Base-by-base conservation (phyloP, 306 rosid genomes). In the Castanea sativa region DNA sequence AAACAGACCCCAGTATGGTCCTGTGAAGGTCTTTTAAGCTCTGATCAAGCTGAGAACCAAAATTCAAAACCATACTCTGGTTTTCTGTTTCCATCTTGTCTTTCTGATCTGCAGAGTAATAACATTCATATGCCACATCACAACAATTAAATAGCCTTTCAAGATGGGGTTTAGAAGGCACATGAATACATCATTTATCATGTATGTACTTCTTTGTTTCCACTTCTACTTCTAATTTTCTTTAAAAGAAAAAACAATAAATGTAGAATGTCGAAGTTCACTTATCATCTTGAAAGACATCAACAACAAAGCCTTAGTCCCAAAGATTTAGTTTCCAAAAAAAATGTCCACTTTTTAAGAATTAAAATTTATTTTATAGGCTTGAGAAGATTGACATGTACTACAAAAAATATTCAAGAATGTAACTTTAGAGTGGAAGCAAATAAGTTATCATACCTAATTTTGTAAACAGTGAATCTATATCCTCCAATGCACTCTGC, bases 1-100 rank as follows among this genome's bases (percentile, higher is more conserved):
- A 86, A 81, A 91, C 84, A 32, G 97, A 92, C 59, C 91, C 97
- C 21, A 84, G 49, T 72, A 95, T 83, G 81, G 87, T 81, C 30
- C 80, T 79, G 73, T 92, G 98, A 76, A 95, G 90, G 73, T 85
- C 90, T 83, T 89, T 89, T 55, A 95, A 74, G 80, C 87, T 79
- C 75, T 73, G 90, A 81, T 89, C 89, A 30, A 95, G 90, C 79
- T 87, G 87, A 77, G 94, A 95, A 25, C 90, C 88, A 74, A 95
- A 95, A 77, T 84, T 85, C 82, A 80, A 72, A 64, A 95, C 87
- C 82, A 85, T 76, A 59, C 80, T 87, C 75, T 86, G 80, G 84
- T 95, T 93, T 83, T 87, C 94, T 75, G 85, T 74, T 82, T 90
- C 98, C 87, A 95, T 82, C 82, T 33, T 89, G 75, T 87, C 92